These are phyloP conservation scores for Aspergillus quadrilineatus DNA, from an alignment of 2,329 filamentous ascomycete genomes.

Conservation along the genomic window DNA sequence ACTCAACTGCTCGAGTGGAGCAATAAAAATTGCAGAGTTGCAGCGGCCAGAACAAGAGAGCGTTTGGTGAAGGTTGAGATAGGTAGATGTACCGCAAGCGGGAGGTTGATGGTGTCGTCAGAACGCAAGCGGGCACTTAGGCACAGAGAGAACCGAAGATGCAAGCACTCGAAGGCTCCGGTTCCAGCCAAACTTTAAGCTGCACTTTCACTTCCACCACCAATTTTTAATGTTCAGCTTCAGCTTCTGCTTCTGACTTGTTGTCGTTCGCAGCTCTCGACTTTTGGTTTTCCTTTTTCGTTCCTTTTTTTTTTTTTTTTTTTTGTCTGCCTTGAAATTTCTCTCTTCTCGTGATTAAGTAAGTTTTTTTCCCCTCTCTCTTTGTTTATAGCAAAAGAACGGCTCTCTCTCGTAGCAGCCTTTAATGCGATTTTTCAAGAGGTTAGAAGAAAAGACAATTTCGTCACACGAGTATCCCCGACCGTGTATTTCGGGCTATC, in stretches of 20 bases:
- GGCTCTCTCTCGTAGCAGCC: not conserved
- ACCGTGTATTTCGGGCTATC: constrained; percentile 14
- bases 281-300: constrained; percentile 1
- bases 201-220: constrained; percentile 11
- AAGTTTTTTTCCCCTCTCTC: constrained; percentile 6
- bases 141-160: constrained; percentile 16
- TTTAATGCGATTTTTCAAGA: constrained; percentile 1
- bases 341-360: constrained; percentile 1
- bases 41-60: constrained; percentile 4
- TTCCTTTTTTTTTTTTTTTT: not conserved
- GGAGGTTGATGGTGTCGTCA: constrained; percentile 35
- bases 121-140: constrained; percentile 36
- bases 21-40: constrained; percentile 12
- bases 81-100: constrained; percentile 28
- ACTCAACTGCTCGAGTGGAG: constrained; percentile 27
- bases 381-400: not conserved
- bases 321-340: constrained; percentile 2
- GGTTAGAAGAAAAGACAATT: constrained; percentile 8
- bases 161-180: constrained; percentile 8
- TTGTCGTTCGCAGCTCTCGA: not conserved
- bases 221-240: not conserved
- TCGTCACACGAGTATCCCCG: constrained; percentile 11
- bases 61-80: not conserved
- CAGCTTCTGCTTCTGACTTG: not conserved
- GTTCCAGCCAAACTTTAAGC: constrained; percentile 34